Percentiles rank a stretch among this genome's conserved stretches.
These are phyloP conservation scores for Pyronema domesticum DNA, from an alignment of 495 filamentous ascomycete genomes.

Conservation along the genomic window DNA sequence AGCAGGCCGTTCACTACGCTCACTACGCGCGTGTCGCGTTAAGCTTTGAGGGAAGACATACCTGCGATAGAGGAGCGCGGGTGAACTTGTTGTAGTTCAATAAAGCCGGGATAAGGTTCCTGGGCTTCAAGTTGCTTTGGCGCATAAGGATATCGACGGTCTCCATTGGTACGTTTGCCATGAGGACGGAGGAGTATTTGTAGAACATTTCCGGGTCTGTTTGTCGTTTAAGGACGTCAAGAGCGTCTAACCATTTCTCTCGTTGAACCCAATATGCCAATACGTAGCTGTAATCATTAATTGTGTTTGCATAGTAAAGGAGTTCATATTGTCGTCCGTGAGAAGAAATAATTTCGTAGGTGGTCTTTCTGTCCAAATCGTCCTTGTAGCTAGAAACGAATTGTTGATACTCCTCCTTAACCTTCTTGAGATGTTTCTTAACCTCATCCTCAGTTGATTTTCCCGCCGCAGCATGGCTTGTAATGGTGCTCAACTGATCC, in stretches of 20 bases:
- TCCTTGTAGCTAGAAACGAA: conserved; percentile 68
- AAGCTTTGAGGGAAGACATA: conserved; percentile 7
- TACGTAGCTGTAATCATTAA: conserved; percentile 86
- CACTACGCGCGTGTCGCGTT: too few species aligned
- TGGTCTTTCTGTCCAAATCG: conserved; percentile 78
- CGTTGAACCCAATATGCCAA: conserved; percentile 93
- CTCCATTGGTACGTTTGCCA: conserved; percentile 68
- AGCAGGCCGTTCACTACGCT: conserved; percentile 24
- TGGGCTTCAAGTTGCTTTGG: conserved; percentile 69
- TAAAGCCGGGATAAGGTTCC: conserved; percentile 77
- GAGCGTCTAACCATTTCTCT: conserved; percentile 78
- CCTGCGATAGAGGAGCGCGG: conserved; percentile 34
- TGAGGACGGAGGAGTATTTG: conserved; percentile 85
- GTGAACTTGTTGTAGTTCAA: conserved; percentile 78
- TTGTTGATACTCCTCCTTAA: conserved; percentile 66
- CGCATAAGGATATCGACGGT: conserved; percentile 88
- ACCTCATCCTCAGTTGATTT: conserved; percentile 34
- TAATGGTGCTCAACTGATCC: conserved; percentile 80
- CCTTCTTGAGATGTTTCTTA: conserved; percentile 51
- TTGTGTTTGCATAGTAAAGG: conserved; percentile 68
- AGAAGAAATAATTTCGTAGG: conserved; percentile 87
- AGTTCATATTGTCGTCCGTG: conserved; percentile 88
- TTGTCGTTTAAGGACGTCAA: conserved; percentile 78
- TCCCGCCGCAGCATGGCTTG: conserved; percentile 23
- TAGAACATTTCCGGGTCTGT: conserved; percentile 87